A percentile compares a stretch with the other conserved stretches of the same genome.
phyloP scores from a whole-genome alignment of 257 asterid species.

The Solanum pennellii region DNA sequence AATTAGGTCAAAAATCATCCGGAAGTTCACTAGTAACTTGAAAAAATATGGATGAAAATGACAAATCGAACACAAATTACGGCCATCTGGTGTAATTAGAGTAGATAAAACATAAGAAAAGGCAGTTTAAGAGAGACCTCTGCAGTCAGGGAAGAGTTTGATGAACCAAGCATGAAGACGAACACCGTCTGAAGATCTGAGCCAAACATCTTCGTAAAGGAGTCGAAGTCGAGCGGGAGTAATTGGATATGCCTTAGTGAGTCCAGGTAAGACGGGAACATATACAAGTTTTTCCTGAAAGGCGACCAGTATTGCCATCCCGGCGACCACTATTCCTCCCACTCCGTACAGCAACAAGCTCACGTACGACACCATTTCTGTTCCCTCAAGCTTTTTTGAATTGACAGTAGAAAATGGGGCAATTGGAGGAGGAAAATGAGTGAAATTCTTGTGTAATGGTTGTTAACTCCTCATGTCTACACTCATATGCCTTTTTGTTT shows the following conservation, averaged over 20 bases:
- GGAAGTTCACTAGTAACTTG: background rate
- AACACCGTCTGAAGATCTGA: constrained; percentile 89
- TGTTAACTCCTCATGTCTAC: background rate
- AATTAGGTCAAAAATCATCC: background rate
- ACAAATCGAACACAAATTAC: background rate
- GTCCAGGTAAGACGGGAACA: constrained; percentile 96
- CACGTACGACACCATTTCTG: constrained; percentile 65
- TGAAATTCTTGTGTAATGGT: background rate
- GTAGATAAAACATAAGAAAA: background rate
- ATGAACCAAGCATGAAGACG: constrained; percentile 98
- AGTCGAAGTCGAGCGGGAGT: constrained; percentile 91
- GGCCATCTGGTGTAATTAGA: background rate
- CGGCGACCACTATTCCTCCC: constrained; percentile 88
- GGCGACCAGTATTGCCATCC: constrained; percentile 88
- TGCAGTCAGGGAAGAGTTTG: constrained; percentile 61
- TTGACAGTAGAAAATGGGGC: background rate
- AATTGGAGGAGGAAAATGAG: background rate
- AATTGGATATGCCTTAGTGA: constrained; percentile 73
- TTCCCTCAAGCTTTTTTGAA: background rate
- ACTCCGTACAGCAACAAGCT: constrained; percentile 60
- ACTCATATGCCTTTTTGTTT: background rate
- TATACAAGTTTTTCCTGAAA: constrained; percentile 92
- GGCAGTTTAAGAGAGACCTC: constrained; percentile 26
- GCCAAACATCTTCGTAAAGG: constrained; percentile 89
- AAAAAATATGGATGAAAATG: background rate